Evolutionary conservation across 768 basidiomycete genomes (phyloP).

Genomic region (Naganishia friedmannii): DNA sequence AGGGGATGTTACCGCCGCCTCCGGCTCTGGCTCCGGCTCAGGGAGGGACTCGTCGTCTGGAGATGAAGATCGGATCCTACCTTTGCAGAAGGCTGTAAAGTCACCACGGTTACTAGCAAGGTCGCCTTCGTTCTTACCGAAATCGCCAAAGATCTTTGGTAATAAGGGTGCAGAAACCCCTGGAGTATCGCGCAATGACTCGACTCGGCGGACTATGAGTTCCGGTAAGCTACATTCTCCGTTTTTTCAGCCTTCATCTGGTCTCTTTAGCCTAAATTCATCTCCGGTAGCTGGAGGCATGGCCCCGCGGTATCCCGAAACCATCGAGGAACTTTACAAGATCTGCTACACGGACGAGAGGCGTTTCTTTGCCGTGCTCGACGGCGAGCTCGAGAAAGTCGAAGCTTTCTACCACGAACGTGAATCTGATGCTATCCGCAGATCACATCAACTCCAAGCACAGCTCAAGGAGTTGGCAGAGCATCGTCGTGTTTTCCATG

Average conservation of each 20-base stretch:
- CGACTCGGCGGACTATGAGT: not conserved
- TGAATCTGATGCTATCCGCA: constrained; percentile 59
- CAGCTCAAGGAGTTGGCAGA: constrained; percentile 74
- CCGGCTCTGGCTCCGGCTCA: constrained; percentile 2
- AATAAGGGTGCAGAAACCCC: not conserved
- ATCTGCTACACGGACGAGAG: constrained; percentile 63
- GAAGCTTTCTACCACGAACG: constrained; percentile 76
- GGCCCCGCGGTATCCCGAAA: constrained; percentile 32
- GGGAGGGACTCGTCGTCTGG: constrained; percentile 19
- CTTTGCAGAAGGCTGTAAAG: not conserved
- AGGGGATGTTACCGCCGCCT: not conserved
- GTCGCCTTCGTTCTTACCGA: constrained; percentile 6
- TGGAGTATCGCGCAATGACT: not conserved
- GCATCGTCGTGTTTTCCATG: constrained; percentile 59
- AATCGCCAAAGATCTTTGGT: constrained; percentile 12
- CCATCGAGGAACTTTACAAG: constrained; percentile 55
- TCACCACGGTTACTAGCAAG: constrained; percentile 1
- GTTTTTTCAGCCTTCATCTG: not conserved
- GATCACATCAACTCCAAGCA: constrained; percentile 57
- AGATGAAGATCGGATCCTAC: constrained; percentile 1
- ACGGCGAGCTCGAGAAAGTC: constrained; percentile 77
- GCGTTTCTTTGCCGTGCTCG: constrained; percentile 73
- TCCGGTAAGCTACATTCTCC: not conserved
- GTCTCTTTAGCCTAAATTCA: not conserved
- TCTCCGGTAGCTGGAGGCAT: not conserved